Percentiles rank a stretch among this genome's conserved stretches.
Evolutionary conservation across 129 eudicot genomes (phyloP).

Genomic region (Arctium minus): DNA sequence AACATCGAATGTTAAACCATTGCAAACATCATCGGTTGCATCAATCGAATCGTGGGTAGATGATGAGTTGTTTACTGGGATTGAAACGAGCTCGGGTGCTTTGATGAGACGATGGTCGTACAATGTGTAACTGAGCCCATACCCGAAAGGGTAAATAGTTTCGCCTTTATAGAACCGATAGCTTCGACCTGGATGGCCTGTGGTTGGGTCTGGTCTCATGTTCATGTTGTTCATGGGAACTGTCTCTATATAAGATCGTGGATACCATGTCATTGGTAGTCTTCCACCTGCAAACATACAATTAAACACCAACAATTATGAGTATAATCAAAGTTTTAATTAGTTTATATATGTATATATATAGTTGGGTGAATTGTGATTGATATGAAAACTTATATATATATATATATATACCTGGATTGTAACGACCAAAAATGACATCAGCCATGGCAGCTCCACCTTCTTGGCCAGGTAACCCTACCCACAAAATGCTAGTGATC

Average conservation of each 20-base stretch:
- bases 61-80: conserved; percentile 7
- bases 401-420: conserved; percentile 11
- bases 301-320: neutral
- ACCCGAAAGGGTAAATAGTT: conserved; percentile 35
- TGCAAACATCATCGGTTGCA: conserved; percentile 20
- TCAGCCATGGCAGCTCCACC: conserved; percentile 42
- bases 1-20: conserved; percentile 12
- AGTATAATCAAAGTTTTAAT: neutral
- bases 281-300: conserved; percentile 27
- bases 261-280: conserved; percentile 34
- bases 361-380: neutral
- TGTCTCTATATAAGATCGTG: conserved; percentile 12
- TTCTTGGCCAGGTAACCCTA: conserved; percentile 35
- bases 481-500: conserved; percentile 32
- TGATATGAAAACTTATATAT: too few relatives aligned
- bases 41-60: conserved; percentile 17
- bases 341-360: too few relatives aligned
- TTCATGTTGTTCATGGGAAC: conserved; percentile 31
- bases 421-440: conserved; percentile 26
- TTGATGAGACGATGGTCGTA: conserved; percentile 21
- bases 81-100: conserved; percentile 20
- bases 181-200: conserved; percentile 40
- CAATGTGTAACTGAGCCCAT: conserved; percentile 40
- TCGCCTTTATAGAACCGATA: conserved; percentile 37
- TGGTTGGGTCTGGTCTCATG: conserved; percentile 24